These are phyloP conservation scores for Pseudonitzschia pungens DNA, from an alignment of 108 stramenopile species.

Conservation along the genomic window DNA sequence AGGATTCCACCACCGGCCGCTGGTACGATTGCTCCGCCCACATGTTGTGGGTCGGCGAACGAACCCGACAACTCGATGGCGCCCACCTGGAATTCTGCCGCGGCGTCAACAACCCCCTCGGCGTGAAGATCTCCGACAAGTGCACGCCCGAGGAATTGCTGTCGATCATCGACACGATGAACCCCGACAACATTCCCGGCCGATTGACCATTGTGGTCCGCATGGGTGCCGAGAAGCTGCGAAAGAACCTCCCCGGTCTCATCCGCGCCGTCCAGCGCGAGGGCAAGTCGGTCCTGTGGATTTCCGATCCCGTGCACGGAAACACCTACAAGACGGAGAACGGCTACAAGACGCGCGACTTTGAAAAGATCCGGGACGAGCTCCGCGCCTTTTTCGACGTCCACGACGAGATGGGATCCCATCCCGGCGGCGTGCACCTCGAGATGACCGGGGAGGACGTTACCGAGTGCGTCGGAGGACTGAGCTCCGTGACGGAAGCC, in stretches of 20 bases:
- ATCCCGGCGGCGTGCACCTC: constrained; percentile 96
- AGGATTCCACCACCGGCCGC: constrained; percentile 94
- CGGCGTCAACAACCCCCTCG: constrained; percentile 97
- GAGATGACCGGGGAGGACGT: constrained; percentile 99
- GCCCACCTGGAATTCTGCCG: constrained; percentile 98
- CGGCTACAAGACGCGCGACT: constrained; percentile 96
- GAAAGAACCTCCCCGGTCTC: constrained; percentile 92
- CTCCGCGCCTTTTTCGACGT: constrained; percentile 98
- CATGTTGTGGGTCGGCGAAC: constrained; percentile 99
- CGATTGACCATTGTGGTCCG: constrained; percentile 96
- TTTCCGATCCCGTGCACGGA: constrained; percentile 97
- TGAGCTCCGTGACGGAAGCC: constrained; percentile 82
- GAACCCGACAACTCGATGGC: constrained; percentile 96
- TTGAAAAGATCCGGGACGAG: constrained; percentile 93
- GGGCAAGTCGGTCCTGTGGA: constrained; percentile 95
- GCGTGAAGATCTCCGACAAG: constrained; percentile 96
- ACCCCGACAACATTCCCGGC: constrained; percentile 96
- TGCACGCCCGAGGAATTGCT: constrained; percentile 94
- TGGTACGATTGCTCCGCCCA: constrained; percentile 98
- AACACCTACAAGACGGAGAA: constrained; percentile 94
- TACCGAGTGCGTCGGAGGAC: constrained; percentile 97
- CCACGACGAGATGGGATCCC: constrained; percentile 96
- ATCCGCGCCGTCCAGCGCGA: constrained; percentile 96
- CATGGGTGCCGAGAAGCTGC: constrained; percentile 96
- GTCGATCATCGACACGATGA: constrained; percentile 89